These are phyloP conservation scores for Geosmithia flava DNA, from an alignment of 2,329 filamentous ascomycete species.

Conservation along the genomic window DNA sequence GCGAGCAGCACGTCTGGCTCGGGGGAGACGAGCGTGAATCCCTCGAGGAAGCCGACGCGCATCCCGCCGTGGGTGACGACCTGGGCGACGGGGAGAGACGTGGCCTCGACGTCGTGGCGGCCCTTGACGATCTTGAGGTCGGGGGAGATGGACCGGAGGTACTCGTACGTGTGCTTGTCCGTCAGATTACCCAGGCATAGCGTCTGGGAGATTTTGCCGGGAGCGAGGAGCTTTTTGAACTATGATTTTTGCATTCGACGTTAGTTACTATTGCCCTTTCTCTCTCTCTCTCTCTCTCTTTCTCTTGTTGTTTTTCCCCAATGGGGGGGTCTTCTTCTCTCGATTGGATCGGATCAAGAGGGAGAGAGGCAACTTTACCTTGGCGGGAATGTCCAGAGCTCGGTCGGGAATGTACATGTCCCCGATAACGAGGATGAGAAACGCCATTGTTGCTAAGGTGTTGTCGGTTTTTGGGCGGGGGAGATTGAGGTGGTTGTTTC, in stretches of 20 bases:
- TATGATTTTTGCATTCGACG: slow-evolving; percentile 19
- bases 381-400: slow-evolving; percentile 80
- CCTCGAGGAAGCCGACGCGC: slow-evolving; percentile 55
- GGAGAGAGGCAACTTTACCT: slow-evolving; percentile 39
- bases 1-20: slow-evolving; percentile 56
- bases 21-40: slow-evolving; percentile 54
- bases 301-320: too few relatives aligned
- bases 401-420: slow-evolving; percentile 91
- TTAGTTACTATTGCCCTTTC: neutral
- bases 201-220: slow-evolving; percentile 73
- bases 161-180: slow-evolving; percentile 69
- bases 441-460: slow-evolving; percentile 52
- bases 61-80: slow-evolving; percentile 54
- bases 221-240: slow-evolving; percentile 78
- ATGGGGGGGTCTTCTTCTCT: too few relatives aligned
- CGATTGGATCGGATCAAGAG: neutral
- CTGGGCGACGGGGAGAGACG: slow-evolving; percentile 51
- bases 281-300: too few relatives aligned
- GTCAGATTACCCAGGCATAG: slow-evolving; percentile 72
- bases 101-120: slow-evolving; percentile 54
- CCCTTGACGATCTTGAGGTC: slow-evolving; percentile 60
- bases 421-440: slow-evolving; percentile 82
- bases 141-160: slow-evolving; percentile 62
- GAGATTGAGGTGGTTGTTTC: neutral
- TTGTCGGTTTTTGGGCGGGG: neutral